A percentile compares a stretch with the other conserved stretches of the same genome.
phyloP scores from a whole-genome alignment of 2,329 filamentous ascomycete species.

The Penicillium fuscoglaucum region DNA sequence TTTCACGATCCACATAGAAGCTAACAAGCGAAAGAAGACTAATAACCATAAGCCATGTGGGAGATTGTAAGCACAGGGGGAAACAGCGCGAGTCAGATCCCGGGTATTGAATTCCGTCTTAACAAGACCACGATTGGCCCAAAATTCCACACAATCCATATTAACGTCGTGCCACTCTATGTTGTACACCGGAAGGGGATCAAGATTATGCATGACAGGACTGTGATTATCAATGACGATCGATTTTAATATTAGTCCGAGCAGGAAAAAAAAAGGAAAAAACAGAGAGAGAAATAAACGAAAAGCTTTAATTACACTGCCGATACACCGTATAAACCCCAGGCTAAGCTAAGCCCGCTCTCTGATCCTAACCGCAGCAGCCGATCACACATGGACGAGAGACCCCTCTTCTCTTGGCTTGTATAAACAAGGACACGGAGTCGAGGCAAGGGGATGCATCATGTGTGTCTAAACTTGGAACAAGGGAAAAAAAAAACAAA shows the following conservation, averaged over 20 bases:
- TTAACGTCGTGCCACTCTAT: not conserved
- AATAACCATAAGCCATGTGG: not conserved
- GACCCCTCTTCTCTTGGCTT: not conserved
- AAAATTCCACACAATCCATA: not conserved
- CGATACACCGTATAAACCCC: not conserved
- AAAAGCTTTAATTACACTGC: not conserved
- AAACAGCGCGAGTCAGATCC: not conserved
- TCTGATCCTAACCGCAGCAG: conserved; percentile 5
- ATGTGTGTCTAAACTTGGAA: conserved; percentile 10
- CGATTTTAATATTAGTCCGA: not conserved
- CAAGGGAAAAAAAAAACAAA: not conserved
- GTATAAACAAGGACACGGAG: not conserved
- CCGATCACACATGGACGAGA: conserved; percentile 2
- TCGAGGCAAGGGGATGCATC: not conserved
- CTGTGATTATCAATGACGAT: not conserved
- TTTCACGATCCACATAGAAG: not conserved
- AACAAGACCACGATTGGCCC: not conserved
- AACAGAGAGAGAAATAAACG: not conserved
- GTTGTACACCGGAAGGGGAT: not conserved
- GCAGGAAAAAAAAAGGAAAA: not conserved
- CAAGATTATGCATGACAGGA: not conserved
- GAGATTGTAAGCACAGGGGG: not conserved
- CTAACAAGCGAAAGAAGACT: not conserved
- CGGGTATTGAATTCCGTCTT: not conserved
- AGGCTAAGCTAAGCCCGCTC: conserved; percentile 2